Evolutionary conservation across 1,139 yeast species (phyloP), one percentile per base, ranked within the genome.

Genomic region (Yamadazyma friedrichii): DNA sequence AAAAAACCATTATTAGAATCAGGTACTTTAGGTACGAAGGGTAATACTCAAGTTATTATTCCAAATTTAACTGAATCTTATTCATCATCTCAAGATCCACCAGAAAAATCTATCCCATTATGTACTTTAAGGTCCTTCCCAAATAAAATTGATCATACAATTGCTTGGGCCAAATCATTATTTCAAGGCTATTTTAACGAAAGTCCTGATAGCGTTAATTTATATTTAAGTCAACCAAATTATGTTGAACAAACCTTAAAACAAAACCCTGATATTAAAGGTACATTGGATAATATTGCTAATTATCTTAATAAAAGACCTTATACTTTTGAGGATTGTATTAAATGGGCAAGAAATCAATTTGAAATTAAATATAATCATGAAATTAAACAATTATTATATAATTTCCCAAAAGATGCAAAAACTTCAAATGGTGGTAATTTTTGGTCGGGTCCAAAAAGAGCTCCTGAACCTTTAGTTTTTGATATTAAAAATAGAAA

Each of bases 61-160:
- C 99, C 99, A 47, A 78, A 81, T 61, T 64, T 93, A 60, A 93
- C 98, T 4, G 99, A 93, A 67, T 85, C 95, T 6, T 93, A 93
- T 64, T 87, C 97, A 5, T 87, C 97, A 3, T 87, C 96, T 16
- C 95, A 89, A 63, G 99, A 93, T 67, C 98, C 99, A 32, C 98
- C 99, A 36, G 99, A 93, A 69, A 89, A 89, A 67, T 82, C 96
- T 4, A 91, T 93, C 58, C 99, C 99, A 29, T 76, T 93, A 58
- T 93, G 99, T 76, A 93, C 99, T 8, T 76, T 93, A 59, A 82
- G 98, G 66, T 87, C 96, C 6, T 93, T 93, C 82, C 99, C 99
- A 43, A 88, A 89, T 65, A 93, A 91, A 66, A 93, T 93, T 56
- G 99, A 93, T 60, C 99, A 93, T 60, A 94, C 99, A 1, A 93